A percentile compares a stretch with the other conserved stretches of the same genome.
These are phyloP conservation scores for Botrytis paeoniae DNA, from an alignment of 2,329 filamentous ascomycete species.

Conservation along the genomic window DNA sequence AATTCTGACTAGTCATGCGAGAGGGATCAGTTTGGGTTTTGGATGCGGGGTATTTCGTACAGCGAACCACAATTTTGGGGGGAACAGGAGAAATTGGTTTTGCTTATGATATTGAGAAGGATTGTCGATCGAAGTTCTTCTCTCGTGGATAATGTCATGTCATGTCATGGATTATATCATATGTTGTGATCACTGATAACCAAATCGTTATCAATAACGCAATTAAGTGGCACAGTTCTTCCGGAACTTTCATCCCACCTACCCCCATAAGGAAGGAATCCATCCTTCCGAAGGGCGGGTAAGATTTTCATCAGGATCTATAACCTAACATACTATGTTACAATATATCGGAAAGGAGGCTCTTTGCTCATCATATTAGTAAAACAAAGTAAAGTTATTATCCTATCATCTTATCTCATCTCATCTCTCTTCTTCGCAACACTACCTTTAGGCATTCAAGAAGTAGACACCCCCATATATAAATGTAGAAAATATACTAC, in stretches of 20 bases:
- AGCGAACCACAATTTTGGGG: constrained; percentile 8
- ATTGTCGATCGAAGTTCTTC: not conserved
- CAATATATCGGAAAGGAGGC: not conserved
- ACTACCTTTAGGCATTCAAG: not conserved
- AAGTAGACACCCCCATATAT: not conserved
- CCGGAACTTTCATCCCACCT: not conserved
- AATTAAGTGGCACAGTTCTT: not conserved
- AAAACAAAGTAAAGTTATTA: not conserved
- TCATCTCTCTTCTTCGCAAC: not conserved
- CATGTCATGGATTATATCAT: not conserved
- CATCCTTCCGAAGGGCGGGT: constrained; percentile 7
- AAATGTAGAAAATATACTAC: not conserved
- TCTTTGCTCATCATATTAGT: not conserved
- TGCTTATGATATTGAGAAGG: constrained; percentile 1
- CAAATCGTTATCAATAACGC: not conserved
- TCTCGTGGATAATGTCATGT: not conserved
- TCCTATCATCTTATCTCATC: not conserved
- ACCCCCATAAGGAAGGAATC: not conserved
- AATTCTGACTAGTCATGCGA: constrained; percentile 7
- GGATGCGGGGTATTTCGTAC: constrained; percentile 17
- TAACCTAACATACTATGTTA: not conserved
- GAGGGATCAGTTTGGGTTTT: not conserved
- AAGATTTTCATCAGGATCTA: not conserved
- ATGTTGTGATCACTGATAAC: not conserved
- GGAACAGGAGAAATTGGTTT: not conserved